Percentiles rank a stretch among this genome's conserved stretches.
Evolutionary conservation across 305 asterid genomes (phyloP).

Genomic region (Solanum hybrid): DNA sequence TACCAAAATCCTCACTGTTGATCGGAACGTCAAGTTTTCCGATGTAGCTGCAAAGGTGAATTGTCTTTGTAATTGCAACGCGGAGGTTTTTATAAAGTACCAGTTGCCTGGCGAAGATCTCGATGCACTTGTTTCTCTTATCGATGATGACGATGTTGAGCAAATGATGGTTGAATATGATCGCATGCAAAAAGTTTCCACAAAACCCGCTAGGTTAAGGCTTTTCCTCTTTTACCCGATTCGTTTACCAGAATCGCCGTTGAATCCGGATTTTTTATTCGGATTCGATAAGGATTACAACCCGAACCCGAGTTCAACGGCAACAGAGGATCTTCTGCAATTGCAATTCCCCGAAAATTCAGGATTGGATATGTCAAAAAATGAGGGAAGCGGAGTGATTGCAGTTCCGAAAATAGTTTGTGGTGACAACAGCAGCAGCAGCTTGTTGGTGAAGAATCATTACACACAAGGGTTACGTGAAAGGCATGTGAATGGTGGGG

Average conservation of each 20-base stretch:
- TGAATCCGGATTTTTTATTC: slow-evolving; percentile 78
- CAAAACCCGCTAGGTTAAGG: slow-evolving; percentile 47
- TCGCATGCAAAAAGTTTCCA: slow-evolving; percentile 36
- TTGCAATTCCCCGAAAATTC: slow-evolving; percentile 42
- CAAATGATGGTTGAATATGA: slow-evolving; percentile 84
- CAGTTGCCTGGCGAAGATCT: slow-evolving; percentile 75
- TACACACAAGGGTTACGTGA: slow-evolving; percentile 1
- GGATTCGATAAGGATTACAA: slow-evolving; percentile 71
- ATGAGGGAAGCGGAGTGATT: not conserved
- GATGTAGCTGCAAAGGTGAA: slow-evolving; percentile 37
- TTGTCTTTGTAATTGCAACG: slow-evolving; percentile 18
- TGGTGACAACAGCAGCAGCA: not conserved
- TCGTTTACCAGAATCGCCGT: slow-evolving; percentile 18
- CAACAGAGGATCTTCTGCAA: slow-evolving; percentile 22
- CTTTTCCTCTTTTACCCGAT: slow-evolving; percentile 38
- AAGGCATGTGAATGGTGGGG: slow-evolving; percentile 9
- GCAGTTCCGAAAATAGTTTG: not conserved
- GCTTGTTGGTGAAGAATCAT: slow-evolving; percentile 3
- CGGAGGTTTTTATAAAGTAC: slow-evolving; percentile 43
- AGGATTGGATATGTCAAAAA: slow-evolving; percentile 6
- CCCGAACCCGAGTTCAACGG: slow-evolving; percentile 34
- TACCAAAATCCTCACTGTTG: slow-evolving; percentile 64
- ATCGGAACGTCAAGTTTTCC: slow-evolving; percentile 40
- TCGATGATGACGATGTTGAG: slow-evolving; percentile 78
- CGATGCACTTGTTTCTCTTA: slow-evolving; percentile 53